These are phyloP conservation scores for Hyphodiscus hymeniophilus DNA, from an alignment of 495 filamentous ascomycete genomes.

Conservation along the genomic window DNA sequence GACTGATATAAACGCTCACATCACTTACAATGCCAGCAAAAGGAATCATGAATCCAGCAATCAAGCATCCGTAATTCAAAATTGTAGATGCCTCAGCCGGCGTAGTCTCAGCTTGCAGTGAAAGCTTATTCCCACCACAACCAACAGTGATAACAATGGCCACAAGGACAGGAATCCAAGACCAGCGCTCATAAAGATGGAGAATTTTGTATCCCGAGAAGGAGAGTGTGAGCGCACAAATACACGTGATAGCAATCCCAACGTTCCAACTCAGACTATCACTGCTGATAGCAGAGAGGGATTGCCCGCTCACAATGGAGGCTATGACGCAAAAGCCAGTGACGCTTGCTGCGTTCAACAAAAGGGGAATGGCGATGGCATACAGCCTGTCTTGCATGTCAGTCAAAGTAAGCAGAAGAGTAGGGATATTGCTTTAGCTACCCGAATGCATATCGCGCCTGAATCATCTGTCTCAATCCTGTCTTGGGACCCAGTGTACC, in stretches of 20 bases:
- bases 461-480: conserved; percentile 42
- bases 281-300: conserved; percentile 40
- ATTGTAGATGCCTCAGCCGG: conserved; percentile 30
- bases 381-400: not conserved
- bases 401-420: no score
- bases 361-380: not conserved
- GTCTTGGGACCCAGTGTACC: conserved; percentile 20
- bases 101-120: conserved; percentile 25
- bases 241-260: conserved; percentile 38
- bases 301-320: conserved; percentile 38
- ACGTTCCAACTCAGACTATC: conserved; percentile 34
- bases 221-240: conserved; percentile 43
- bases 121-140: conserved; percentile 36
- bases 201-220: conserved; percentile 49
- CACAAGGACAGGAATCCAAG: conserved; percentile 46
- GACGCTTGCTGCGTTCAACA: conserved; percentile 40
- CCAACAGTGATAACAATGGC: conserved; percentile 39
- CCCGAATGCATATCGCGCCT: conserved; percentile 43
- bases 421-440: no score
- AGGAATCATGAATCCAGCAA: conserved; percentile 38
- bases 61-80: conserved; percentile 36
- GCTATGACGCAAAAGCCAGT: conserved; percentile 40
- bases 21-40: conserved; percentile 37
- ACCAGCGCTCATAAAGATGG: conserved; percentile 48
- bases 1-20: conserved; percentile 39